Base-by-base conservation (phyloP, 257 asterid species). In the Solanum appendiculatum region DNA sequence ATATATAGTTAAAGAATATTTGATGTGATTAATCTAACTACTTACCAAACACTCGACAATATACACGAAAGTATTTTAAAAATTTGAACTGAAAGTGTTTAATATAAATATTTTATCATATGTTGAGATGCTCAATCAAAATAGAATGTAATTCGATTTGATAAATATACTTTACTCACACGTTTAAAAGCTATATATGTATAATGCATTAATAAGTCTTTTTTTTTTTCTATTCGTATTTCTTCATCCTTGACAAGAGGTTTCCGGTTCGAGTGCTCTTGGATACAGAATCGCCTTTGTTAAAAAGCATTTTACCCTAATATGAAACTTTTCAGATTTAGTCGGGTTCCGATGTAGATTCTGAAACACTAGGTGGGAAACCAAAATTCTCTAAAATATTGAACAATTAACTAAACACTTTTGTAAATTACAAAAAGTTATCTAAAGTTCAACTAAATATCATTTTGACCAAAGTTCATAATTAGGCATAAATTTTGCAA, bases 391-490 rank as follows among this genome's bases (percentile, higher is more conserved):
- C 39, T 68, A 27, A 66, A 68, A 68, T 31, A 31, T 31, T 69
- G 10, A 31, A 69, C 1, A 31, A 31, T 7, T 18, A 70, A 33
- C 64, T 54, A 56, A 56, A 56, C 11, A 56, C 64, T 56, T 56
- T 20, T 56, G 64, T 56, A 56, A 81, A 48, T 78, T 81, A 20
- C 85, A 80, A 48, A 68, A 80, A 16, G 42, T 9, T 2, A 48
- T 80, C 11, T 80, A 18, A 81, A 81, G 68, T 31, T 81, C 25
- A 81, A 16, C 29, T 27, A 29, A 29, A 81, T 48, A 34, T 48
- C 85, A 31, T 21, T 9, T 48, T 81, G 85, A 81, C 85, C 68
- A 29, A 81, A 48, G 85, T 81, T 68, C 44, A 48, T 46, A 16
- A 14, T 48, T 81, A 81, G 68, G 85, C 85, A 29, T 81, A 29